Conservation (phyloP, 2,329 filamentous ascomycete species). For the Fusarium oxysporum region DNA sequence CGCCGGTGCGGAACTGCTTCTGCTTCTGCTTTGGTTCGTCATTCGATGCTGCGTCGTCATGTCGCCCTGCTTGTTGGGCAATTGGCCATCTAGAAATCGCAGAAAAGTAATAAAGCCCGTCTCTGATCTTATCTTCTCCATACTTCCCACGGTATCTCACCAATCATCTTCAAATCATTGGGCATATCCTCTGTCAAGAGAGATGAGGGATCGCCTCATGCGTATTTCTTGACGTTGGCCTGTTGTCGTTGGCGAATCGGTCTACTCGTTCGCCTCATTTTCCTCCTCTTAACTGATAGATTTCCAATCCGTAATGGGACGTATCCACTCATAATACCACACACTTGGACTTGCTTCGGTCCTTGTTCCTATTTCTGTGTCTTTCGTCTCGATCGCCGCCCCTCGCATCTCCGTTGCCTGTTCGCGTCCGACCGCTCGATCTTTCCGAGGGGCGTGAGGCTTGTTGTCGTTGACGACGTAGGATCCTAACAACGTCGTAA, state of each 20-base stretch:
- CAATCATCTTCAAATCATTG: conserved; percentile 42
- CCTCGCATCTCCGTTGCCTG: conserved; percentile 51
- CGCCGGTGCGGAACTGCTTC: conserved; percentile 52
- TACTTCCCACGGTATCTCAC: conserved; percentile 39
- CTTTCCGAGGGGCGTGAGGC: conserved; percentile 55
- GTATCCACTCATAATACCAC: conserved; percentile 53
- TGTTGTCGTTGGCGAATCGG: conserved; percentile 28
- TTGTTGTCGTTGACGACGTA: conserved; percentile 83
- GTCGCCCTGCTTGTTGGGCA: conserved; percentile 44
- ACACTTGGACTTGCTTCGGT: conserved; percentile 54
- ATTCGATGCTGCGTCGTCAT: conserved; percentile 51
- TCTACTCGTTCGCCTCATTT: conserved; percentile 29
- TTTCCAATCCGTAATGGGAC: not conserved
- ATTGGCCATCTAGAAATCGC: conserved; percentile 45
- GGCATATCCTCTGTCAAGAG: conserved; percentile 35
- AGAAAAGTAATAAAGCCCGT: conserved; percentile 43
- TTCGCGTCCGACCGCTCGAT: conserved; percentile 53
- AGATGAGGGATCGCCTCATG: conserved; percentile 42
- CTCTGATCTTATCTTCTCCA: conserved; percentile 25
- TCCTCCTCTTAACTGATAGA: conserved; percentile 30
- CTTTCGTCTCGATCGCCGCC: conserved; percentile 50
- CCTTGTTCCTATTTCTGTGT: conserved; percentile 50
- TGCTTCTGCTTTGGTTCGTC: conserved; percentile 49
- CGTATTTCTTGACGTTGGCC: conserved; percentile 32
- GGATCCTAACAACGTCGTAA: conserved; percentile 93